phyloP scores from a whole-genome alignment of 2,329 filamentous ascomycete genomes.

The Aspergillus nomiae region DNA sequence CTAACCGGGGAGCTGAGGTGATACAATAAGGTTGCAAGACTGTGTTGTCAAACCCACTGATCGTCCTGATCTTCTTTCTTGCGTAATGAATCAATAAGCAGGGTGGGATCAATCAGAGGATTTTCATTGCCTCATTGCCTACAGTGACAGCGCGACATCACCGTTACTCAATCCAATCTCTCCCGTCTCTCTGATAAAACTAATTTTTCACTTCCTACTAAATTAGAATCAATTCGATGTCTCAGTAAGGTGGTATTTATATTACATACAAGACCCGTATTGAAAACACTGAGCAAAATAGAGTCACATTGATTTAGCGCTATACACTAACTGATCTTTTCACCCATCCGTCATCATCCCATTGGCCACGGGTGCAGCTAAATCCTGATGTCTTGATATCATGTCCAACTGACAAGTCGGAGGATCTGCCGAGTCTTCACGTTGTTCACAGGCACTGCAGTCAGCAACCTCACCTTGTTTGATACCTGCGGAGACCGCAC shows the following conservation, averaged over 20 bases:
- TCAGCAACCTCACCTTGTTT: background rate
- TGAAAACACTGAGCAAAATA: background rate
- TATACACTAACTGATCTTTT: background rate
- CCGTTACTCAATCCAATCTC: background rate
- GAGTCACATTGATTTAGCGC: background rate
- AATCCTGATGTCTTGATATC: background rate
- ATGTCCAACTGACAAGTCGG: background rate
- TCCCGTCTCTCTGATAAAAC: background rate
- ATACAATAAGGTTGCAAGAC: background rate
- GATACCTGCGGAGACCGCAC: background rate
- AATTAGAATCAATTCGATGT: background rate
- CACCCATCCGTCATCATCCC: background rate
- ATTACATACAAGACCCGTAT: background rate
- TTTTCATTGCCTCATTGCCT: background rate
- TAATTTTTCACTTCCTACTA: background rate
- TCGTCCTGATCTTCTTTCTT: background rate
- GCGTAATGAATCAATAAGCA: background rate
- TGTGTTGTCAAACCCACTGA: conserved; percentile 2
- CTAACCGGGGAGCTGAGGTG: background rate
- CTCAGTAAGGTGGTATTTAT: background rate
- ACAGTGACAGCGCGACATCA: background rate
- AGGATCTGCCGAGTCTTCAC: background rate
- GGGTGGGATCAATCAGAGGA: background rate
- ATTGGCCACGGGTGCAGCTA: background rate
- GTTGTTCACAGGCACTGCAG: background rate